Evolutionary conservation across 2,329 filamentous ascomycete genomes (phyloP).

Genomic region (Colletotrichum endophyticum): DNA sequence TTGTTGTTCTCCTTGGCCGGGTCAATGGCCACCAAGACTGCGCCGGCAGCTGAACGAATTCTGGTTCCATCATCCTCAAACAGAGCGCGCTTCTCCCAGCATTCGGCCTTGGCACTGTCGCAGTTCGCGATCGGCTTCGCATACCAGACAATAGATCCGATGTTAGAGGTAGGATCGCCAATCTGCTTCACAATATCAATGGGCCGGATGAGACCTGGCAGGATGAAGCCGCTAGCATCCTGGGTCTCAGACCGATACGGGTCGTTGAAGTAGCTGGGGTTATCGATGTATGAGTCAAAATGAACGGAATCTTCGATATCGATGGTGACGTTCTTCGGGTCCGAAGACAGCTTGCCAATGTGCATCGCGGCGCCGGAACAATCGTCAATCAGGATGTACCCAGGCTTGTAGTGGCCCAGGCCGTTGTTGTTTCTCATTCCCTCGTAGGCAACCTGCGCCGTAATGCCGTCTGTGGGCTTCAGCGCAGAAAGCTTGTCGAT

Average conservation of each 20-base stretch:
- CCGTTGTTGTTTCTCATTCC: slow-evolving; percentile 62
- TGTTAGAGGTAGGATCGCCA: slow-evolving; percentile 37
- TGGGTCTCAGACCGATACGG: slow-evolving; percentile 45
- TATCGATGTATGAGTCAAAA: slow-evolving; percentile 55
- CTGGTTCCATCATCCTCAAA: slow-evolving; percentile 62
- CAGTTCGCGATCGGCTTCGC: slow-evolving; percentile 10
- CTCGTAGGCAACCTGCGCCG: slow-evolving; percentile 46
- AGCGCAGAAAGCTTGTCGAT: slow-evolving; percentile 16
- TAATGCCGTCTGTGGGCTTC: slow-evolving; percentile 34
- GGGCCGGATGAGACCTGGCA: slow-evolving; percentile 49
- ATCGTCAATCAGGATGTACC: slow-evolving; percentile 48
- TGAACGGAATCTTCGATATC: slow-evolving; percentile 45
- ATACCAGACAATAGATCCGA: slow-evolving; percentile 54
- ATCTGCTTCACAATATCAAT: slow-evolving; percentile 38
- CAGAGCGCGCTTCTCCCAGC: slow-evolving; percentile 51
- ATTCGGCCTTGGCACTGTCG: slow-evolving; percentile 15
- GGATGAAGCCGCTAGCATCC: slow-evolving; percentile 60
- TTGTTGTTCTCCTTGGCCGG: slow-evolving; percentile 45
- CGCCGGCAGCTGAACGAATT: slow-evolving; percentile 54
- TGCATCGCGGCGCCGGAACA: slow-evolving; percentile 52
- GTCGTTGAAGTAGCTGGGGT: slow-evolving; percentile 63
- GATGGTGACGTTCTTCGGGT: slow-evolving; percentile 34
- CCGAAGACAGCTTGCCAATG: slow-evolving; percentile 33
- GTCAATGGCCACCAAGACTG: slow-evolving; percentile 58
- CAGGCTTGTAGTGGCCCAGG: slow-evolving; percentile 50